phyloP scores from a whole-genome alignment of 805 yeast genomes.

The Zygosaccharomyces pseudorouxii region DNA sequence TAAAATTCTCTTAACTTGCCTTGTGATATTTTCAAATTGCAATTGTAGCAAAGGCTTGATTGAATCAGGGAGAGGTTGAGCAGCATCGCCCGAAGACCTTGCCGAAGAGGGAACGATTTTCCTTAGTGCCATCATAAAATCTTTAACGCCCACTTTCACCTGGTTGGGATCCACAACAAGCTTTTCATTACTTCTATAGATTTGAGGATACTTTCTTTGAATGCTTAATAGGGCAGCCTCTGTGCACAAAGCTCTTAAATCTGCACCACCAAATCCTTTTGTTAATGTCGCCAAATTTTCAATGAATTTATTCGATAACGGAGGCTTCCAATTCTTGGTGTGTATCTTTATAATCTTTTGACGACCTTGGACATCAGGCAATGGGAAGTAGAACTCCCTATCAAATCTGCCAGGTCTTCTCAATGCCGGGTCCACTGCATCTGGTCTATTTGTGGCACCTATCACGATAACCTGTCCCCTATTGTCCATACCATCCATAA shows the following conservation, averaged over 20 bases:
- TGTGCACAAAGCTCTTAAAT: constrained; percentile 86
- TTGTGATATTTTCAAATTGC: constrained; percentile 44
- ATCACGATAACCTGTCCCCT: constrained; percentile 97
- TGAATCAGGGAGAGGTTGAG: constrained; percentile 75
- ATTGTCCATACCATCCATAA: constrained; percentile 99
- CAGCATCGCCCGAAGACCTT: constrained; percentile 66
- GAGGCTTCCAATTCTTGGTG: constrained; percentile 85
- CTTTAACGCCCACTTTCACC: constrained; percentile 71
- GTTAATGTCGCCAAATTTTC: constrained; percentile 71
- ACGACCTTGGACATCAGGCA: constrained; percentile 80
- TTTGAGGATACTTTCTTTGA: constrained; percentile 90
- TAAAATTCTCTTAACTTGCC: constrained; percentile 50
- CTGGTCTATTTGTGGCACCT: constrained; percentile 98
- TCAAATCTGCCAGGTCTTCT: constrained; percentile 97
- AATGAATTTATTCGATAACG: constrained; percentile 53
- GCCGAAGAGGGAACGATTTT: constrained; percentile 91
- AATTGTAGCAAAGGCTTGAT: constrained; percentile 58
- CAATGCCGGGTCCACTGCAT: constrained; percentile 96
- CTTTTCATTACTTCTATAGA: constrained; percentile 71
- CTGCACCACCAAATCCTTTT: constrained; percentile 98
- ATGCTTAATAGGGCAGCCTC: constrained; percentile 92
- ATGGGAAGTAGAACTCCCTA: constrained; percentile 91
- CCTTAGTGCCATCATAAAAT: constrained; percentile 79
- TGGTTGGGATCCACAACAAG: constrained; percentile 64
- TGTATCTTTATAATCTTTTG: constrained; percentile 77